Conservation (phyloP, 768 basidiomycete species). For the Hypholoma sublateritium region DNA sequence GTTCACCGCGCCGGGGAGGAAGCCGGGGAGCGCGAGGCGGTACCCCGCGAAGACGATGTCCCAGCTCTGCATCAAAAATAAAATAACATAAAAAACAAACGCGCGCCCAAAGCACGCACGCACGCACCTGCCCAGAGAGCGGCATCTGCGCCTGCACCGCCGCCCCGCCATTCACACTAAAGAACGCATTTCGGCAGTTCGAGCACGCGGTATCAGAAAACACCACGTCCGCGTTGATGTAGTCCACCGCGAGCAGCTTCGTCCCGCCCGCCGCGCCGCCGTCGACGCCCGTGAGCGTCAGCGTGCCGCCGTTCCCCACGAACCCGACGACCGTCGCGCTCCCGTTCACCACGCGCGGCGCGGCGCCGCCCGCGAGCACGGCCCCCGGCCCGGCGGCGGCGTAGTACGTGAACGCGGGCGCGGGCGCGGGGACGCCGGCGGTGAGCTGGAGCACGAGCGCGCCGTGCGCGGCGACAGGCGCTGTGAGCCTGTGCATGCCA, state of each 20-base stretch:
- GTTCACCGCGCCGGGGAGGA: constrained; percentile 44
- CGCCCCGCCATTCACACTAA: constrained; percentile 45
- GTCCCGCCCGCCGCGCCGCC: constrained; percentile 41
- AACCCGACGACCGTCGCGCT: constrained; percentile 39
- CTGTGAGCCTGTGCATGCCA: constrained; percentile 33
- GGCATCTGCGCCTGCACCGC: constrained; percentile 46
- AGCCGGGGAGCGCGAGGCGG: constrained; percentile 40
- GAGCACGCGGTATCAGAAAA: constrained; percentile 46
- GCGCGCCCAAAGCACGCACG: too few relatives aligned
- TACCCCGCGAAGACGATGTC: constrained; percentile 42
- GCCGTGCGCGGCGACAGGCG: constrained; percentile 34
- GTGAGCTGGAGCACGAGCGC: constrained; percentile 37
- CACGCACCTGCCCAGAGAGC: constrained; percentile 42
- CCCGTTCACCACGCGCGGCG: constrained; percentile 32
- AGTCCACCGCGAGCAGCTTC: constrained; percentile 43
- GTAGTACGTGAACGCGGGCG: constrained; percentile 35
- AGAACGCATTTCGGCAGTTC: constrained; percentile 46
- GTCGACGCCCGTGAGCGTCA: constrained; percentile 42
- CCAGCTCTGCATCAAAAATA: constrained; percentile 35
- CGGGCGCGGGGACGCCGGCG: constrained; percentile 21
- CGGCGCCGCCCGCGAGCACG: constrained; percentile 38
- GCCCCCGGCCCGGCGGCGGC: constrained; percentile 31
- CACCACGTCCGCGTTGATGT: constrained; percentile 46
- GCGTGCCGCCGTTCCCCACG: constrained; percentile 41
- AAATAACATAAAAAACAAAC: too few relatives aligned